Evolutionary conservation across 176 grass and related monocot species (phyloP), one percentile per base, ranked within the genome.

Genomic region (Aegilops bicornis): DNA sequence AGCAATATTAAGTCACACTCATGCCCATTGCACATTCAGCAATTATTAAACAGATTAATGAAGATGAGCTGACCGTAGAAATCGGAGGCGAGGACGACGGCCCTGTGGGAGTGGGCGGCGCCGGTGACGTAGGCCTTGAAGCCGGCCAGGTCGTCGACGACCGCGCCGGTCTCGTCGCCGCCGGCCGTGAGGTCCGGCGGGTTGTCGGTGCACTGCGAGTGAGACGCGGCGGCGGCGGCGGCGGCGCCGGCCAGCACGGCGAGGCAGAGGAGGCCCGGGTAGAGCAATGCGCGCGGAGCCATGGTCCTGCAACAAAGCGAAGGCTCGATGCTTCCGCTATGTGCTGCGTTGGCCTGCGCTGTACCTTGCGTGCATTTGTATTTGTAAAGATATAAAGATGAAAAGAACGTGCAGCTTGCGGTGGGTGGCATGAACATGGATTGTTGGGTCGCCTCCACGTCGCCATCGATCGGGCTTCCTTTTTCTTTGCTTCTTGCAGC

Each of bases 61-160:
- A 52, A 17, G 20, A n/a, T 14, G 78, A 17, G 43, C 82, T 8
- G 9, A 85, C 87, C 87, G 17, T 3, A 85, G 25, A 80, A 14
- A 35, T 89, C 87, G 3, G 82, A 58, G 24, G 76, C 82, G 0
- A 89, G 77, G 68, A 89, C 31, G 82, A 89, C 7, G 45, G 87
- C 77, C 52, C 2, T 61, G 76, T 45, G 7, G 36, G 82, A 80
- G 60, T n/a, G 52, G n/a, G 22, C 42, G 0, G 32, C 68, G 3
- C 87, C 82, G 25, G 82, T 81, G 68, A 89, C 45, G 31, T 89
- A 89, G 77, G 69, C 82, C 65, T 22, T 73, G 60, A 89, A 85
- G 45, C 87, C 87, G 17, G 77, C 82, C 0, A 89, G 42, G 13
- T 73, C 68, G 19, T 74, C 3, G 31, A 89, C 31, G 68, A 85